A percentile compares a stretch with the other conserved stretches of the same genome.
Conservation (phyloP, 2,329 filamentous ascomycete species). For the Stachybotrys chlorohalonatus region DNA sequence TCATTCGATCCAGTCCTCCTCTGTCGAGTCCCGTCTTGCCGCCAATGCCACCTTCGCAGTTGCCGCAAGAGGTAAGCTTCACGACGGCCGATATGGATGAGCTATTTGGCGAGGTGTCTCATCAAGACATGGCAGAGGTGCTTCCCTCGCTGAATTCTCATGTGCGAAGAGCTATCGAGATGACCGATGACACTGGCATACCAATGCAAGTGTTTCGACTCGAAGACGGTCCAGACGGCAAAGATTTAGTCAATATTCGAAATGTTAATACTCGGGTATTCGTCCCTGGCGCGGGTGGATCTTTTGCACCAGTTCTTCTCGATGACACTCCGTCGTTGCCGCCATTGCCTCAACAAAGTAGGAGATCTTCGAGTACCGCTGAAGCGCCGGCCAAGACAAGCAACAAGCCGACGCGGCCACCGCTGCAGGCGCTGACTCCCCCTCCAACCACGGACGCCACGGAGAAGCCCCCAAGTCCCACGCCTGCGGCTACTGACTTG, state of each 20-base stretch:
- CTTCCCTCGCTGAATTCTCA: slow-evolving; percentile 9
- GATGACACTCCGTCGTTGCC: slow-evolving; percentile 13
- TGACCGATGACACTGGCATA: slow-evolving; percentile 24
- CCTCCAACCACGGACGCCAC: slow-evolving; percentile 28
- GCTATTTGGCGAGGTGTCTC: slow-evolving; percentile 53
- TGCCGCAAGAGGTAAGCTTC: slow-evolving; percentile 68
- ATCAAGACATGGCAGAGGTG: slow-evolving; percentile 26
- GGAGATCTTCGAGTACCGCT: background rate
- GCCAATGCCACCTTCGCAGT: slow-evolving; percentile 51
- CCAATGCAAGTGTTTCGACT: slow-evolving; percentile 35
- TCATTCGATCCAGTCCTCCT: slow-evolving; percentile 50
- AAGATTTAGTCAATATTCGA: slow-evolving; percentile 25
- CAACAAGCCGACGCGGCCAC: slow-evolving; percentile 3
- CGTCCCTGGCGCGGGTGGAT: slow-evolving; percentile 7
- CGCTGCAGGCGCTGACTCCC: slow-evolving; percentile 23
- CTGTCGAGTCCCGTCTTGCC: slow-evolving; percentile 74
- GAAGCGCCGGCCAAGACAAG: background rate
- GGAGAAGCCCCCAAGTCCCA: slow-evolving; percentile 22
- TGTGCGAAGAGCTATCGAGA: slow-evolving; percentile 14
- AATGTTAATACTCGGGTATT: slow-evolving; percentile 21
- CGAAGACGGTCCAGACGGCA: slow-evolving; percentile 23
- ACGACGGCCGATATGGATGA: slow-evolving; percentile 72
- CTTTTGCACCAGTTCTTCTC: slow-evolving; percentile 6
- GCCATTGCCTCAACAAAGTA: slow-evolving; percentile 3
- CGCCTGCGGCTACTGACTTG: background rate